Conservation (phyloP, 768 basidiomycete genomes). For the Boletus subcaerulescens region DNA sequence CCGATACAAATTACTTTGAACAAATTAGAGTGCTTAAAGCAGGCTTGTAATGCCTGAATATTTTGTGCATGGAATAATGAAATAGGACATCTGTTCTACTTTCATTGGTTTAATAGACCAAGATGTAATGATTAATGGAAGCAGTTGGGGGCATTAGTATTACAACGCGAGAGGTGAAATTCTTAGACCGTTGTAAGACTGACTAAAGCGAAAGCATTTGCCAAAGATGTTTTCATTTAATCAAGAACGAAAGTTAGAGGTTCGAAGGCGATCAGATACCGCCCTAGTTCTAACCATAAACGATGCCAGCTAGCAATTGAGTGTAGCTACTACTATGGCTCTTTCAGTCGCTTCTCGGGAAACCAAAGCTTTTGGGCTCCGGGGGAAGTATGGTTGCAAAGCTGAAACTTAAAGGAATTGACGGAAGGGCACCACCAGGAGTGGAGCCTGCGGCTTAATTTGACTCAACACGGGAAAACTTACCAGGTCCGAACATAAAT, state of each 20-base stretch:
- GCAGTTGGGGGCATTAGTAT: slow-evolving; percentile 83
- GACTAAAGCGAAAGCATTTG: no score
- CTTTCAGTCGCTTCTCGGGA: no score
- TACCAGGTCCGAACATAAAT: slow-evolving; percentile 81
- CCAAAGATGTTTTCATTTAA: no score
- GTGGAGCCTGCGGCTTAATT: slow-evolving; percentile 83
- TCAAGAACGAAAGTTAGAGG: no score
- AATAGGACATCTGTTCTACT: slow-evolving; percentile 80
- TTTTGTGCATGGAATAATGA: slow-evolving; percentile 83
- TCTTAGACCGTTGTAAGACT: no score
- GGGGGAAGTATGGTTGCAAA: slow-evolving; percentile 47
- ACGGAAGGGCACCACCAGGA: slow-evolving; percentile 80
- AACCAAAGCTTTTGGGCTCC: slow-evolving; percentile 89
- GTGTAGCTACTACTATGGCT: no score
- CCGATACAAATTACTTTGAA: no score
- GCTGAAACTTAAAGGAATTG: slow-evolving; percentile 84
- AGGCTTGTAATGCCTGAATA: slow-evolving; percentile 72
- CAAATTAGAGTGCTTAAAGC: slow-evolving; percentile 67
- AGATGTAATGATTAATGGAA: slow-evolving; percentile 79
- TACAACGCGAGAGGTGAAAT: slow-evolving; percentile 78
- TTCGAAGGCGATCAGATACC: no score
- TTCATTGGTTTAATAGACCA: slow-evolving; percentile 84
- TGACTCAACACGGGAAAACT: slow-evolving; percentile 80
- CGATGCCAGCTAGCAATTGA: no score
- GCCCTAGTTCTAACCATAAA: no score